Evolutionary conservation across 257 asterid species (phyloP), one percentile per base, ranked within the genome.

Genomic region (Dorcoceras hygrometricum): DNA sequence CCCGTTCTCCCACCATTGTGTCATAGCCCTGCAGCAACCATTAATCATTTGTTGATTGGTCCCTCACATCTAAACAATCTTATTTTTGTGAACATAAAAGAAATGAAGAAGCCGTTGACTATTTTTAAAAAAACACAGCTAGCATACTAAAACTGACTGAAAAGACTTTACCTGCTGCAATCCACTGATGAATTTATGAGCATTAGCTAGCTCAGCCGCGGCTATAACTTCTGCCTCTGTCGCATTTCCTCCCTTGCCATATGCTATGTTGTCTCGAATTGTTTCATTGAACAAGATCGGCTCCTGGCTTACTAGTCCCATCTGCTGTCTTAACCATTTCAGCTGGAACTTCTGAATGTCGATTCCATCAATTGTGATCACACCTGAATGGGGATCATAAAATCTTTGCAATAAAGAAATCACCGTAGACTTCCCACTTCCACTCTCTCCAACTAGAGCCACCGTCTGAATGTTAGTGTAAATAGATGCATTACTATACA

Each of bases 231-330:
- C 96, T 0, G 83, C 87, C 71, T 88, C 96, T 0, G 80, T 78
- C 5, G 86, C 87, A 19, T 68, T 63, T 19, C 82, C 90, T 32
- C 75, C 86, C 67, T 86, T 86, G 1, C 95, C 95, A 26, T 88
- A 88, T 1, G 80, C 88, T 62, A 88, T 83, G 82, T 88, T 87
- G 59, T 79, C 95, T 59, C 92, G 56, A 66, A 87, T 81, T 27
- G 92, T 76, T 51, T 82, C 87, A 23, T 81, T 79, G 64, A 88
- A 88, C 72, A 88, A 28, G 39, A 83, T 58, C 27, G 95, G 93
- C 75, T 87, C 95, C 66, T 87, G 95, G 80, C 92, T 81, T 67
- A 87, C 95, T 2, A 87, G 86, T 31, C 95, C 93, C 89, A 82
- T 88, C 57, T 88, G 93, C 56, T 82, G 89, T 76, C 95, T 78